Conservation (phyloP, 345 rosid genomes). For the Jatropha curcas region DNA sequence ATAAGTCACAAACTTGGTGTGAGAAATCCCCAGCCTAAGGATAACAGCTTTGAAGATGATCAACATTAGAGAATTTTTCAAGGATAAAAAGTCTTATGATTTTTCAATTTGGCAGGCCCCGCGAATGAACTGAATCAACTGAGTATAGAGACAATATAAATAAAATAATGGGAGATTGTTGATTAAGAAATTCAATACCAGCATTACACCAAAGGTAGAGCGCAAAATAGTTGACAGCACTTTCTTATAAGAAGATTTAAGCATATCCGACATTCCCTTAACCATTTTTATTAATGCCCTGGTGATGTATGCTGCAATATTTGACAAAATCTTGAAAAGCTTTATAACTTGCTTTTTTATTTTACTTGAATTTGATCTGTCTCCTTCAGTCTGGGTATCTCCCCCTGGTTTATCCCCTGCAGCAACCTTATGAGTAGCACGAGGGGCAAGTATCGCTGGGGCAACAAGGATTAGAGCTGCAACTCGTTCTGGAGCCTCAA, state of each 20-base stretch:
- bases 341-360: slow-evolving; percentile 27
- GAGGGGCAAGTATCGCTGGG: slow-evolving; percentile 85
- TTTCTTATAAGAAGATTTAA: slow-evolving; percentile 60
- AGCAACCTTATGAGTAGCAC: slow-evolving; percentile 25
- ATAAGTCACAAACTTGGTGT: neutral
- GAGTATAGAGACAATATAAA: neutral
- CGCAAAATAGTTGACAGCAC: slow-evolving; percentile 55
- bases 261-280: slow-evolving; percentile 52
- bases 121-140: neutral
- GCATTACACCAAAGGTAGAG: slow-evolving; percentile 62
- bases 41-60: neutral
- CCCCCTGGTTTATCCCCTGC: slow-evolving; percentile 24
- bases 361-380: slow-evolving; percentile 22
- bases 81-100: neutral
- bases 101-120: neutral
- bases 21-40: neutral
- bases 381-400: slow-evolving; percentile 32
- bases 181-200: slow-evolving; percentile 47
- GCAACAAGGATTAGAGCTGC: slow-evolving; percentile 87
- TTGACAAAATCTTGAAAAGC: slow-evolving; percentile 40
- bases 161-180: slow-evolving; percentile 2
- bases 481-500: slow-evolving; percentile 86
- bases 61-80: neutral
- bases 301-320: slow-evolving; percentile 31
- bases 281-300: slow-evolving; percentile 36